phyloP scores from a whole-genome alignment of 345 rosid species.

The Syzygium oleosum region DNA sequence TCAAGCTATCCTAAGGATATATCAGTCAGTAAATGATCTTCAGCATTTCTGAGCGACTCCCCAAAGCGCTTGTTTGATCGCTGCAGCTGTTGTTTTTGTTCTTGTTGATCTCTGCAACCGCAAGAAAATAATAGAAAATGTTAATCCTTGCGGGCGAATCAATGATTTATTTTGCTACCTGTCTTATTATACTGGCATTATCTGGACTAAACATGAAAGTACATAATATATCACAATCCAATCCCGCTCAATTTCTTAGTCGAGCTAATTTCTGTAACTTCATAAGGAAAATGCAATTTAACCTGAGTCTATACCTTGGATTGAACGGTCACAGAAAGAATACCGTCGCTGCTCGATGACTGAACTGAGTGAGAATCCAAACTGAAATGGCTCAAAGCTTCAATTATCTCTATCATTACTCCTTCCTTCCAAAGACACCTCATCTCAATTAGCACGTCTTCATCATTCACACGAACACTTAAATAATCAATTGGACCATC shows the following conservation, averaged over 20 bases:
- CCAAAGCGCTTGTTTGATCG: conserved; percentile 50
- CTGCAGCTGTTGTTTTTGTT: conserved; percentile 27
- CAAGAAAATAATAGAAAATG: conserved; percentile 1
- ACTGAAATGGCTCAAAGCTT: conserved; percentile 44
- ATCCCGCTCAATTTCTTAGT: neutral
- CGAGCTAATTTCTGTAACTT: neutral
- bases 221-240: neutral
- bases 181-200: neutral
- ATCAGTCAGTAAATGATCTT: neutral
- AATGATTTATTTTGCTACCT: neutral
- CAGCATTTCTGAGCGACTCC: conserved; percentile 52
- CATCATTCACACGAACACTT: conserved; percentile 30
- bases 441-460: conserved; percentile 56
- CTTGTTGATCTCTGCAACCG: conserved; percentile 50
- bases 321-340: conserved; percentile 51
- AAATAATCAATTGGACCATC: conserved; percentile 31
- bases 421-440: conserved; percentile 83
- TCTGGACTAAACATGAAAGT: neutral
- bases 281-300: neutral
- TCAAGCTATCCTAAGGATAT: neutral
- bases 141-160: neutral
- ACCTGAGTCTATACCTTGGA: conserved; percentile 43
- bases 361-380: conserved; percentile 78
- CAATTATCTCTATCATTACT: conserved; percentile 67
- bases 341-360: conserved; percentile 53